Percentiles rank a stretch among this genome's conserved stretches.
These are phyloP conservation scores for Fusarium sp. DNA, from an alignment of 2,329 filamentous ascomycete species.

Conservation along the genomic window DNA sequence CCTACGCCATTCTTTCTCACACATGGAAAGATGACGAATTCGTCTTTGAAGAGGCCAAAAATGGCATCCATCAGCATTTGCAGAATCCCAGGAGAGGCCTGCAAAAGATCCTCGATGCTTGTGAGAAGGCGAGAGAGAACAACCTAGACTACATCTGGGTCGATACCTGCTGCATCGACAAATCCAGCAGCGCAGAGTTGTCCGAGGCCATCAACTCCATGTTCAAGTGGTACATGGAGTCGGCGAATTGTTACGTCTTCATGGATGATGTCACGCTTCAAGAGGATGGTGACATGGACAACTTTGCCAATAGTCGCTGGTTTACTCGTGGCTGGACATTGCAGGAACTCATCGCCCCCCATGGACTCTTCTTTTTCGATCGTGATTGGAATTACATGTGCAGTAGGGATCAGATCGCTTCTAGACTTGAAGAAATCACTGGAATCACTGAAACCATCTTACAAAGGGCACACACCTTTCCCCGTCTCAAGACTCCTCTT, in stretches of 20 bases:
- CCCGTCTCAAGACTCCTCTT: neutral
- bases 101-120: neutral
- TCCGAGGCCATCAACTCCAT: neutral
- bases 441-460: neutral
- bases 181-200: neutral
- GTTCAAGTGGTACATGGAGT: neutral
- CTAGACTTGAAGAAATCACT: neutral
- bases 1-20: neutral
- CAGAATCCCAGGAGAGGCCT: neutral
- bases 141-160: neutral
- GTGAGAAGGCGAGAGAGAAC: neutral
- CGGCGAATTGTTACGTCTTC: neutral
- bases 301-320: neutral
- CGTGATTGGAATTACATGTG: neutral
- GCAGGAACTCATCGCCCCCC: neutral
- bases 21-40: neutral
- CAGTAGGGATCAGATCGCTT: neutral
- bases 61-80: neutral
- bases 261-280: neutral
- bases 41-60: neutral
- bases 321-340: neutral
- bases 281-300: neutral
- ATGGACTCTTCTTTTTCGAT: neutral
- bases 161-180: neutral
- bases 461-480: neutral